Base-by-base conservation (phyloP, 2,329 filamentous ascomycete species). In the Trichoderma breve region DNA sequence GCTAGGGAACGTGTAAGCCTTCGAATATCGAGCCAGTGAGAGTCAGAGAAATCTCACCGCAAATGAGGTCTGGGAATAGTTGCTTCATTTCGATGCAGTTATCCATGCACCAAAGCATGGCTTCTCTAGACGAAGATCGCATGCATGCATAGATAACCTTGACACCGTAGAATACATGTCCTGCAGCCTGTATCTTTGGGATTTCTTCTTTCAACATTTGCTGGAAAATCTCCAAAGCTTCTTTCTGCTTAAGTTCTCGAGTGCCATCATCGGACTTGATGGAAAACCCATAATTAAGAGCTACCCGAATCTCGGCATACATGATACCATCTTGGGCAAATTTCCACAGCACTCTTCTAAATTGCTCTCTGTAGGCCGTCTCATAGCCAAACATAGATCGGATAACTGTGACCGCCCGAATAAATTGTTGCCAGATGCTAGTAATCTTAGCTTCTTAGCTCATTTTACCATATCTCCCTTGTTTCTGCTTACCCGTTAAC, bases 131-230 rank as follows among this genome's bases (percentile, higher is more conserved):
- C 8, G 65, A 68, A 32, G 65, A 68, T 90, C 74, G 94, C 88
- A 28, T 94, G 85, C 64, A 98, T 88, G 21, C 95, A 93, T 93
- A 97, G 75, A 97, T 97, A 76, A 94, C 89, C 18, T 93, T 87
- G 11, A 92, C 85, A 11, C 94, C 95, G 91, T 94, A 97, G 81
- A 98, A 98, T 0, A 85, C 84, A 73, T 90, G 85, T 2, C 93
- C 93, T 75, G 91, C 88, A 32, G 91, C 86, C 0, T 90, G 91
- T 1, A 85, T 83, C 79, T 93, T 92, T 84, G 97, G 98, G 1
- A 97, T 85, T 76, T 97, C 95, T 73, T 97, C 93, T 61, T 90
- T 76, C 88, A 90, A 81, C 92, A 97, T 68, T 90, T 85, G 14
- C 11, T 68, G 65, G 36, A 68, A 60, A 47, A 68, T 68, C 24